Conservation (phyloP, 208 protist species). For the Strigomonas culicis region DNA sequence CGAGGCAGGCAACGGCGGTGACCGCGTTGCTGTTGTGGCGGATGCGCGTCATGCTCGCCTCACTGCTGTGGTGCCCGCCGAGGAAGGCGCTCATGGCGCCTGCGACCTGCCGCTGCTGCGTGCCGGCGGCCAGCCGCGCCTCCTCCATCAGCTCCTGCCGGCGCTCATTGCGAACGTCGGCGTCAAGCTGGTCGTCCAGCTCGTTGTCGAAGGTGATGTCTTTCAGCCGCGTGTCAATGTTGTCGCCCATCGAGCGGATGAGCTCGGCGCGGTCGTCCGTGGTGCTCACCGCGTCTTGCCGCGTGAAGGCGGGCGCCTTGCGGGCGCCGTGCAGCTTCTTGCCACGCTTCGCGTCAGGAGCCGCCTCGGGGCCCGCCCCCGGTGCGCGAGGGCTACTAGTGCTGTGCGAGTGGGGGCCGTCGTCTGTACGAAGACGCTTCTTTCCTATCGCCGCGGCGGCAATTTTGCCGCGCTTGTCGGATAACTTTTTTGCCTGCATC, state of each 20-base stretch:
- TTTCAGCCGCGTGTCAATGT: constrained; percentile 82
- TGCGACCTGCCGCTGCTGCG: constrained; percentile 63
- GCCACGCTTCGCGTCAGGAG: neutral
- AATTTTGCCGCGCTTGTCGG: constrained; percentile 30
- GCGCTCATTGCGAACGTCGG: constrained; percentile 69
- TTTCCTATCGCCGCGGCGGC: constrained; percentile 36
- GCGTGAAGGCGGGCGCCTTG: constrained; percentile 14
- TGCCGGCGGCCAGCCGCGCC: constrained; percentile 66
- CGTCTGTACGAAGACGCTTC: constrained; percentile 17
- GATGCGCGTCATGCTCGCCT: constrained; percentile 26
- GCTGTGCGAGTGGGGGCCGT: constrained; percentile 5
- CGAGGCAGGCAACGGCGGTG: constrained; percentile 72
- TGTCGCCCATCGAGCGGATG: constrained; percentile 65
- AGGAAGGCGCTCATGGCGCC: constrained; percentile 39
- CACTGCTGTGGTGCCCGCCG: constrained; percentile 7
- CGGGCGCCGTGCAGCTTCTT: neutral
- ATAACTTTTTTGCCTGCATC: constrained; percentile 71
- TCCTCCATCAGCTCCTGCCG: constrained; percentile 73
- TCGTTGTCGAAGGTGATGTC: constrained; percentile 74
- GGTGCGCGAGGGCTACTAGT: constrained; percentile 1
- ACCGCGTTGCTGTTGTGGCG: constrained; percentile 86
- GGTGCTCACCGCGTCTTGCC: constrained; percentile 23
- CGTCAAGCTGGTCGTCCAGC: constrained; percentile 73
- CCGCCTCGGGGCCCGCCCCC: neutral
- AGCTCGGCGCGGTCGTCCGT: constrained; percentile 28